These are phyloP conservation scores for Capronia coronata DNA, from an alignment of 2,329 filamentous ascomycete species.

Conservation along the genomic window DNA sequence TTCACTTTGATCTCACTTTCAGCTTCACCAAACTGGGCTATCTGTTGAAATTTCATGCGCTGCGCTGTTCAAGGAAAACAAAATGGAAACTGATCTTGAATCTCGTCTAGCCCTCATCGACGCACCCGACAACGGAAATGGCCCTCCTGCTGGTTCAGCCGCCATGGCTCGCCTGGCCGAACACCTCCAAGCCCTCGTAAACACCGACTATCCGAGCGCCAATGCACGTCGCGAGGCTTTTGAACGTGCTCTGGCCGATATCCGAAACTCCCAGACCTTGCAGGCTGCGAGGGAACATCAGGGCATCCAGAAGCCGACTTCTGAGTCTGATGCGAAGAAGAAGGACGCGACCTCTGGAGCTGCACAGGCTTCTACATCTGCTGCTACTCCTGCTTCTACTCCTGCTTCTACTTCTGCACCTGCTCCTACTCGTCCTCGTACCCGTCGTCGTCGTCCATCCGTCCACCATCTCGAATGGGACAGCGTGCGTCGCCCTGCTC, in stretches of 20 bases:
- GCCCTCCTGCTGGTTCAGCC: background rate
- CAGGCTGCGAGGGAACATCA: background rate
- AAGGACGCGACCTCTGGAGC: too few species aligned
- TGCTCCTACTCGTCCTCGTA: too few species aligned
- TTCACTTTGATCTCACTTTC: too few species aligned
- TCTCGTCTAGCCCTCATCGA: background rate
- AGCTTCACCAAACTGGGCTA: too few species aligned
- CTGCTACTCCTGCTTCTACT: too few species aligned
- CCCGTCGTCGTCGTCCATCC: background rate
- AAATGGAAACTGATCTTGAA: too few species aligned
- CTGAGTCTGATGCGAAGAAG: too few species aligned
- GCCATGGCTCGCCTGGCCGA: background rate
- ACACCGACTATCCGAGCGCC: background rate
- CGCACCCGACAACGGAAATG: background rate
- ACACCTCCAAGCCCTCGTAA: constrained; percentile 1
- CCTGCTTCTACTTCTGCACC: too few species aligned
- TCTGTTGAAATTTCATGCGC: background rate
- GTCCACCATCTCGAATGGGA: background rate
- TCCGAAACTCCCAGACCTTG: constrained; percentile 14
- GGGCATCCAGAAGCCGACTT: background rate
- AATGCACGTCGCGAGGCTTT: constrained; percentile 7
- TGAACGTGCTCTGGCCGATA: constrained; percentile 5
- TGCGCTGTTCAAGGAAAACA: too few species aligned
- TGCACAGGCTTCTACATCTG: too few species aligned
- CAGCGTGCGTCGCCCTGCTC: background rate